Conservation (phyloP, 2,329 filamentous ascomycete genomes). For the Scedosporium dehoogii region DNA sequence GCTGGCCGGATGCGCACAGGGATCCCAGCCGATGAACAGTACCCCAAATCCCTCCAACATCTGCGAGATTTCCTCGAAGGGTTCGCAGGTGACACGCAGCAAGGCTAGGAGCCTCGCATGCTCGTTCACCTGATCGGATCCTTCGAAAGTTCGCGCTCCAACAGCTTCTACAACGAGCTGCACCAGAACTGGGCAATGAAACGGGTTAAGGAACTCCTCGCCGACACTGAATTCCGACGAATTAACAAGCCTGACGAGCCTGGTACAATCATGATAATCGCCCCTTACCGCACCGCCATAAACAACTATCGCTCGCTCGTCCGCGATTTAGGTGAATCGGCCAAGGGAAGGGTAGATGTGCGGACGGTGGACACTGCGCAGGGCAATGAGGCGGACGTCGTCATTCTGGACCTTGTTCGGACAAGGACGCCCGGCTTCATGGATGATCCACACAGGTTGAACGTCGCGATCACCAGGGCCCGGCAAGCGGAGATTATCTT, state of each 20-base stretch:
- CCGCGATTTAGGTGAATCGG: slow-evolving; percentile 16
- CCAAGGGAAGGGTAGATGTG: slow-evolving; percentile 24
- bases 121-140: slow-evolving; percentile 21
- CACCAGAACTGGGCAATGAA: slow-evolving; percentile 28
- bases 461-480: slow-evolving; percentile 34
- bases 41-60: slow-evolving; percentile 17
- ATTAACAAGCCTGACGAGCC: slow-evolving; percentile 14
- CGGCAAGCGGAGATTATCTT: slow-evolving; percentile 34
- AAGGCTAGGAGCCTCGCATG: slow-evolving; percentile 24
- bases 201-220: slow-evolving; percentile 20
- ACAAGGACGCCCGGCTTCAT: slow-evolving; percentile 27
- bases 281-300: slow-evolving; percentile 30
- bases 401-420: slow-evolving; percentile 37
- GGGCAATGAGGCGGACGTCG: slow-evolving; percentile 36
- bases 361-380: slow-evolving; percentile 35
- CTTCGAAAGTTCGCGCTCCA: slow-evolving; percentile 16
- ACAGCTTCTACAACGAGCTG: slow-evolving; percentile 29
- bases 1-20: slow-evolving; percentile 25
- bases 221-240: slow-evolving; percentile 21
- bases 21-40: slow-evolving; percentile 13
- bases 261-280: slow-evolving; percentile 32
- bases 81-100: slow-evolving; percentile 11
- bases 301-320: slow-evolving; percentile 23
- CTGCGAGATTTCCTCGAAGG: slow-evolving; percentile 20
- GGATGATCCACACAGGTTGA: slow-evolving; percentile 32